Evolutionary conservation across 345 rosid species (phyloP).

Genomic region (Jatropha curcas): DNA sequence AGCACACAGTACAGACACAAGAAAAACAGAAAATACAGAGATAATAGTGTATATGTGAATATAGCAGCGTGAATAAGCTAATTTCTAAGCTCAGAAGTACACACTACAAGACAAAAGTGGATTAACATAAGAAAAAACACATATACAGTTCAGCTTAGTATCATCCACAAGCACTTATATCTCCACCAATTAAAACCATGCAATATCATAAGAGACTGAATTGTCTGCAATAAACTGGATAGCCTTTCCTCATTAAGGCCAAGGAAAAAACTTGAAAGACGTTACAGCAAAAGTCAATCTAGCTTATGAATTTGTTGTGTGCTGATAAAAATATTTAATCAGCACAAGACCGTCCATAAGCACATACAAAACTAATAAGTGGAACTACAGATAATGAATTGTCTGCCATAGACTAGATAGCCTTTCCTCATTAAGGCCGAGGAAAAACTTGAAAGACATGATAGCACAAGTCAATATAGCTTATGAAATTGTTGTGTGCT

Average conservation of each 20-base stretch:
- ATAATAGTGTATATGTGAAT: no score
- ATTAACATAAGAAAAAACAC: neutral
- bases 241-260: conserved; percentile 20
- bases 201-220: no score
- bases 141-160: no score
- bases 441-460: conserved; percentile 13
- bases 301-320: conserved; percentile 15
- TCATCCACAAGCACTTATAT: neutral
- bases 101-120: no score
- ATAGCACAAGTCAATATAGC: conserved; percentile 8
- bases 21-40: no score
- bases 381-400: neutral
- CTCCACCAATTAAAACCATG: neutral
- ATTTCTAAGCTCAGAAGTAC: no score
- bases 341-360: no score
- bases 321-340: neutral
- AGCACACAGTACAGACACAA: no score
- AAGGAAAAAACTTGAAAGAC: conserved; percentile 17
- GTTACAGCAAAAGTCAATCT: neutral
- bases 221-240: conserved; percentile 32
- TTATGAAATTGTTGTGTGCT: conserved; percentile 13
- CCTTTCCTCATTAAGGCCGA: conserved; percentile 14
- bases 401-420: conserved; percentile 37
- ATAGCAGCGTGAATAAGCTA: neutral
- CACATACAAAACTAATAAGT: neutral